phyloP scores from a whole-genome alignment of 2,329 filamentous ascomycete species.

The Colletotrichum gigasporum region DNA sequence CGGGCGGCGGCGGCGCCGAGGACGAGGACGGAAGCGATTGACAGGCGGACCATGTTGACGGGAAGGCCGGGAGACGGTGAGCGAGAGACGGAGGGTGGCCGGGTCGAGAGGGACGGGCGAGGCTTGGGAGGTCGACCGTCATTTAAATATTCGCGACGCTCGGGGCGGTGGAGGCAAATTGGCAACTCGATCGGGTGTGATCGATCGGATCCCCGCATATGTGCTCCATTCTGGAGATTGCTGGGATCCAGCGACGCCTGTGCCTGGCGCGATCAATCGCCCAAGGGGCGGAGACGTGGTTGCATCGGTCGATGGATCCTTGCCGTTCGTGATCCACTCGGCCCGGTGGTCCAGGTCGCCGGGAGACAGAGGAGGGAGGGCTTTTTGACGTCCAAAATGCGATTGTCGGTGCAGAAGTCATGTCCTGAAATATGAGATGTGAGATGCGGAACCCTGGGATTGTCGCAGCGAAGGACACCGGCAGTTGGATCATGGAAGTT shows the following conservation, averaged over 20 bases:
- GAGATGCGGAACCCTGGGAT: too few species aligned
- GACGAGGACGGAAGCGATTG: not conserved
- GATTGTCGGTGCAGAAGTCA: too few species aligned
- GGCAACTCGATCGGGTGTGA: not conserved
- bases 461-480: too few species aligned
- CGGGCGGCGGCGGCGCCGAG: not conserved
- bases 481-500: too few species aligned
- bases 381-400: too few species aligned
- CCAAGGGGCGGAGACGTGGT: constrained; percentile 20
- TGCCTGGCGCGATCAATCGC: not conserved
- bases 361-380: too few species aligned
- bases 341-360: too few species aligned
- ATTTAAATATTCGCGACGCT: not conserved
- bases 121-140: not conserved
- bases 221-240: not conserved
- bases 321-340: not conserved
- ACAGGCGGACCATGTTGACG: constrained; percentile 11
- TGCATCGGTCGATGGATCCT: constrained; percentile 1
- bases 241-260: not conserved
- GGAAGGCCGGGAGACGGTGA: not conserved
- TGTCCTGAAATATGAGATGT: too few species aligned
- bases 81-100: not conserved
- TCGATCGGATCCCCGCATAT: not conserved
- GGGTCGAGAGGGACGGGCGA: not conserved
- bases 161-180: not conserved